Evolutionary conservation across 169 alveolate genomes (phyloP), one percentile per base, ranked within the genome.

Genomic region (Eimeria necatrix): DNA sequence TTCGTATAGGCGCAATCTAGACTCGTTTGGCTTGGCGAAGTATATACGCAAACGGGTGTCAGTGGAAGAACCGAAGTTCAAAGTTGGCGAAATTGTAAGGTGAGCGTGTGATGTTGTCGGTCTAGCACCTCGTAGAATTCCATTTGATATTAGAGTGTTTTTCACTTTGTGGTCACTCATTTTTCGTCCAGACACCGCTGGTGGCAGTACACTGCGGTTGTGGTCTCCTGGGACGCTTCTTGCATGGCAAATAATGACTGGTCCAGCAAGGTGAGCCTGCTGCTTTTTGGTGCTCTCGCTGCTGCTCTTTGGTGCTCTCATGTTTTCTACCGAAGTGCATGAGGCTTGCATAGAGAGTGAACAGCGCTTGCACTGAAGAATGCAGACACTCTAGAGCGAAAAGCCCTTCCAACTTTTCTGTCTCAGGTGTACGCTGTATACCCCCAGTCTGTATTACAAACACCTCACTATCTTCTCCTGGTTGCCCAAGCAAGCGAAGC

Each of bases 161-260:
- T 22, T 24, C 53, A 20, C 4, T 10, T 6, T 32, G 4, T 71
- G 52, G 24, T 32, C 12, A 24, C 16, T 71, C 12, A 48, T 26
- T 71, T 6, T 71, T 71, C 53, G 1, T 78, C 70, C 95, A 91
- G 95, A 49, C 95, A 91, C 53, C 95, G 95, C 24, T 91, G 95
- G 95, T 91, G 85, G 56, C 76, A 51, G 60, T 91, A 91, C 95
- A 59, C 73, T 24, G 95, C 86, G 8, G 91, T 91, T 46, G 95
- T 91, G 5, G 49, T 91, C 16, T 76, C 95, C 5, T 91, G 95
- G 95, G 95, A 91, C 60, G n/a, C 81, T 52, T 18, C 84, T 51
- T 76, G 95, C 73, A 85, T 46, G 61, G 95, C 95, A 18, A 73
- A 70, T 60, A 68, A 48, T 41, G 91, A 56, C 49, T 91, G 95